Evolutionary conservation across 2,329 filamentous ascomycete species (phyloP).

Genomic region (Arthrinium phaeospermum): DNA sequence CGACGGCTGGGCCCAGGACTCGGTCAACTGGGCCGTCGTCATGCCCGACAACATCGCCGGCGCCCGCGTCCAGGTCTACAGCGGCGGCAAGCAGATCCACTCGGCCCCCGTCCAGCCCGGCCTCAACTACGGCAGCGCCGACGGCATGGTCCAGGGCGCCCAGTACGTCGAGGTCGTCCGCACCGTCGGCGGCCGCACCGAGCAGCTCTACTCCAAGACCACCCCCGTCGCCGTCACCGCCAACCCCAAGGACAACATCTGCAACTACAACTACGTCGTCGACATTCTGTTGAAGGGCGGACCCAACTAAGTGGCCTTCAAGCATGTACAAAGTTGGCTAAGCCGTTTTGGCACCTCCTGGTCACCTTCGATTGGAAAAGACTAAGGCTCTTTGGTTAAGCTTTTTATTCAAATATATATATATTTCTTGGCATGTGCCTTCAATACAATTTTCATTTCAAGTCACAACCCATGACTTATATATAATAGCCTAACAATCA

Average conservation of each 20-base stretch:
- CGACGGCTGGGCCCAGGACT: slow-evolving; percentile 1
- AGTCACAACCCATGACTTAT: no score
- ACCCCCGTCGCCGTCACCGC: slow-evolving; percentile 9
- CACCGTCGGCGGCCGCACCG: neutral
- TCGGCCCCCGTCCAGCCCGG: slow-evolving; percentile 10
- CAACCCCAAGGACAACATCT: slow-evolving; percentile 9
- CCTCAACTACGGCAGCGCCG: slow-evolving; percentile 14
- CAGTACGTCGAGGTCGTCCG: slow-evolving; percentile 16
- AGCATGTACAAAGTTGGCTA: no score
- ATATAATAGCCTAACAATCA: no score
- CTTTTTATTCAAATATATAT: no score
- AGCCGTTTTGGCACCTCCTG: no score
- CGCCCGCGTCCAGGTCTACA: slow-evolving; percentile 16
- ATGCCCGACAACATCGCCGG: slow-evolving; percentile 8
- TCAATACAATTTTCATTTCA: no score
- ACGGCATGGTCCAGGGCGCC: slow-evolving; percentile 1
- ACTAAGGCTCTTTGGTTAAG: no score
- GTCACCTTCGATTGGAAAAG: no score
- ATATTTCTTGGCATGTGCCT: no score
- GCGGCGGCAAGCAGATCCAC: slow-evolving; percentile 3
- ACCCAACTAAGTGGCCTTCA: neutral
- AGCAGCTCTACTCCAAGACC: slow-evolving; percentile 17
- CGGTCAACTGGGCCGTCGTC: slow-evolving; percentile 15
- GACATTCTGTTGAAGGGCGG: slow-evolving; percentile 3
- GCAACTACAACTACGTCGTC: slow-evolving; percentile 17